A percentile compares a stretch with the other conserved stretches of the same genome.
Conservation (phyloP, 2,329 filamentous ascomycete species). For the Calonectria honghensis region DNA sequence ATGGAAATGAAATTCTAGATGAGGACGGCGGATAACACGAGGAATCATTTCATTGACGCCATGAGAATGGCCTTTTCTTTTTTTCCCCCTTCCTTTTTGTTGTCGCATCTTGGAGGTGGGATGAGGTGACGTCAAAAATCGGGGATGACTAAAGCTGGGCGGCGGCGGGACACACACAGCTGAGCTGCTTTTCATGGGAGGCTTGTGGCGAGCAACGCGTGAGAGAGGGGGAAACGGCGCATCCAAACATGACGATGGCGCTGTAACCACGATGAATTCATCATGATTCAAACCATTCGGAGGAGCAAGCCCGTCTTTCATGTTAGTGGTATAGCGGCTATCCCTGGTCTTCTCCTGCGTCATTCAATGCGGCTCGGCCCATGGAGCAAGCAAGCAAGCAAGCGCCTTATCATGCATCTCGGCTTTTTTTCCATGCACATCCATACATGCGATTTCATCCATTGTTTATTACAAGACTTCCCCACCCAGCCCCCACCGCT, state of each 20-base stretch:
- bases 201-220: constrained; percentile 9
- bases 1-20: constrained; percentile 13
- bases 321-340: background rate
- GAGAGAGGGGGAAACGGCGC: background rate
- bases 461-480: constrained; percentile 5
- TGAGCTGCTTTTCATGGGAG: constrained; percentile 25
- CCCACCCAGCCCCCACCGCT: constrained; percentile 19
- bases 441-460: background rate
- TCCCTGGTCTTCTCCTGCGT: background rate
- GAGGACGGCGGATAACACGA: too few relatives aligned
- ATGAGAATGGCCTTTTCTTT: constrained; percentile 20
- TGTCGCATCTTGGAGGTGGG: constrained; percentile 34
- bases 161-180: constrained; percentile 29
- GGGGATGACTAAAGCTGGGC: constrained; percentile 47
- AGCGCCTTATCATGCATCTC: constrained; percentile 22
- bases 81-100: constrained; percentile 4
- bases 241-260: background rate
- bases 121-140: constrained; percentile 55
- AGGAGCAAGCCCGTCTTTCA: too few relatives aligned
- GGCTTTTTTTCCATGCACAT: background rate
- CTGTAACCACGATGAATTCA: constrained; percentile 7
- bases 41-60: constrained; percentile 2
- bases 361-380: constrained; percentile 16
- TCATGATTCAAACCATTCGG: background rate
- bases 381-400: background rate